Base-by-base conservation (phyloP, 768 basidiomycete species). In the Amanita pseudoporphyria region DNA sequence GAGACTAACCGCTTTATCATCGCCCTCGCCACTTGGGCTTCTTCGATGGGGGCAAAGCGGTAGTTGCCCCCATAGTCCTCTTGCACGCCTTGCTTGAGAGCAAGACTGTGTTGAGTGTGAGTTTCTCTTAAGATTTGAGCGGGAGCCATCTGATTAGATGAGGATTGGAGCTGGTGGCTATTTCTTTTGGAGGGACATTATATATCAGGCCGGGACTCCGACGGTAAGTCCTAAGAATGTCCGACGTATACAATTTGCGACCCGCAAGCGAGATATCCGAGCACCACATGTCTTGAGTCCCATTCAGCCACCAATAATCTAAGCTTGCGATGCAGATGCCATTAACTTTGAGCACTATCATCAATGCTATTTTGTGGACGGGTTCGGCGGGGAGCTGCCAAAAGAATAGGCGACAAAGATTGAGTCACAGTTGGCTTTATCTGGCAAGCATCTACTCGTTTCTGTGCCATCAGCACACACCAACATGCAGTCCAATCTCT, bases 21-120 rank as follows among this genome's bases (percentile, higher is more conserved):
- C 40, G 83, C 83, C 37, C 84, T 70, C 7, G 83, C 79, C 2
- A 87, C 84, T 54, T 86, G 77, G 6, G 84, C 80, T 65, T 87
- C 86, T 57, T 82, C 73, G 50, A 86, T 84, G 2, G 84, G 83
- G 2, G 83, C 83, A 52, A 84, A 86, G 28, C 71, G 71, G 65
- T 83, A 85, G 50, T 73, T 62, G 3, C 84, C 84, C 21, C 78
- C 66, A 56, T 83, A 84, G 60, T 79, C 65, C 57, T 81, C 79
- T 22, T 57, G 52, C 48, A 72, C 63, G 22, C 74, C 71, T 54
- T 65, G 62, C 42, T 66, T 63, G 33, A 59, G 56, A 28, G 50
- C 56, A 33, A 60, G 46, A 22, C 39, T 38, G 13, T 38, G 21
- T 5, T 48, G 19, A 14, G 41, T 31, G 6, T 38, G 40, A 24